Conservation (phyloP, 495 filamentous ascomycete genomes). For the Hyaloscypha variabilis region DNA sequence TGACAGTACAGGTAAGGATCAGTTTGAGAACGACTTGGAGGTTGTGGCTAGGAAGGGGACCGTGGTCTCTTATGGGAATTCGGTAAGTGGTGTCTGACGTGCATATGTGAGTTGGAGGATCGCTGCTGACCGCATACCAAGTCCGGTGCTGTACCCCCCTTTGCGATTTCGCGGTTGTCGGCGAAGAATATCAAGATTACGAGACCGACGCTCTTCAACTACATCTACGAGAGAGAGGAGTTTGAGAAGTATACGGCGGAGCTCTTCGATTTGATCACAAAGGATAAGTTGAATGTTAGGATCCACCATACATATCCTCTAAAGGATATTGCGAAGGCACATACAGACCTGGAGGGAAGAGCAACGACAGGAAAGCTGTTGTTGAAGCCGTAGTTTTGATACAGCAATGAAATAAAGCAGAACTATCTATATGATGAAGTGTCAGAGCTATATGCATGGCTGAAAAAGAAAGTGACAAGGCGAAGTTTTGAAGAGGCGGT, state of each 20-base stretch:
- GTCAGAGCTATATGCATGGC: not conserved
- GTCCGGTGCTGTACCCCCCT: conserved; percentile 73
- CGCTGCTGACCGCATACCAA: conserved; percentile 3
- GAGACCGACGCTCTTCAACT: conserved; percentile 73
- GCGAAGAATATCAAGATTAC: conserved; percentile 82
- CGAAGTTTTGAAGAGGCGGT: not conserved
- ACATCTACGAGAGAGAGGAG: conserved; percentile 77
- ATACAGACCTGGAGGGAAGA: conserved; percentile 79
- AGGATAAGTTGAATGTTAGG: conserved; percentile 69
- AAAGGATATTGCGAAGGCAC: conserved; percentile 72
- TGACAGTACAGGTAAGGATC: conserved; percentile 86
- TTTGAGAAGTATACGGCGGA: conserved; percentile 70
- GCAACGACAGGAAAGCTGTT: conserved; percentile 83
- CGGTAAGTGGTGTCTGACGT: conserved; percentile 47
- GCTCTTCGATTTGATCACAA: conserved; percentile 70
- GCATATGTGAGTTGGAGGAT: not conserved
- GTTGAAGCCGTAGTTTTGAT: conserved; percentile 40
- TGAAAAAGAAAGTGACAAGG: not conserved
- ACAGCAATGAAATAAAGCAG: not conserved
- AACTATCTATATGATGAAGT: not conserved
- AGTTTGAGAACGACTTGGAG: conserved; percentile 83
- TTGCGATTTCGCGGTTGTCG: conserved; percentile 66
- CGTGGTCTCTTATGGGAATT: conserved; percentile 88
- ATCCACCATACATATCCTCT: conserved; percentile 86
- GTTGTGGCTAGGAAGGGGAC: conserved; percentile 79